These are phyloP conservation scores for Pseudopithomyces maydicus DNA, from an alignment of 2,329 filamentous ascomycete species.

Conservation along the genomic window DNA sequence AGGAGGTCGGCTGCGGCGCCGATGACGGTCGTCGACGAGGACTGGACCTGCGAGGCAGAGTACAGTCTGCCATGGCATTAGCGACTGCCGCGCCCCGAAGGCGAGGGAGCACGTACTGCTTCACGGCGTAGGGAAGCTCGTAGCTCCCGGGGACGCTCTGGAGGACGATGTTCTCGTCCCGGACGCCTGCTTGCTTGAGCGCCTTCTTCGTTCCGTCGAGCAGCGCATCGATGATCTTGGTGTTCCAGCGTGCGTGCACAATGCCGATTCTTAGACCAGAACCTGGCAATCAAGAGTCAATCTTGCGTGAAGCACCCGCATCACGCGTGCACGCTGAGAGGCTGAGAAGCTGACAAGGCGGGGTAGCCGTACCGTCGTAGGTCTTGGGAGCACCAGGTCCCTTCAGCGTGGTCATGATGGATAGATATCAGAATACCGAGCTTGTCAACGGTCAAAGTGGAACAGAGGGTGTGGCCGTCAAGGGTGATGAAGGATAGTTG, in stretches of 20 bases:
- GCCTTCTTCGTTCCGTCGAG: slow-evolving; percentile 79
- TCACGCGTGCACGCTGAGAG: not conserved
- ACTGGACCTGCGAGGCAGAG: slow-evolving; percentile 84
- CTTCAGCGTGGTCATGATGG: slow-evolving; percentile 61
- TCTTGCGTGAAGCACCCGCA: not conserved
- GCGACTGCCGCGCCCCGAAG: not conserved
- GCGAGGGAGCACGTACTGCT: slow-evolving; percentile 64
- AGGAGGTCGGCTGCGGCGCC: slow-evolving; percentile 68
- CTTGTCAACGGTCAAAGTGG: not conserved
- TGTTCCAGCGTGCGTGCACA: slow-evolving; percentile 95
- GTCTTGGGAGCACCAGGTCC: slow-evolving; percentile 64
- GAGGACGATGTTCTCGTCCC: slow-evolving; percentile 83
- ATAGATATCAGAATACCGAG: not conserved
- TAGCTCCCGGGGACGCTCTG: slow-evolving; percentile 93
- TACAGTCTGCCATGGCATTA: slow-evolving; percentile 64
- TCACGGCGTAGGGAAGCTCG: slow-evolving; percentile 89
- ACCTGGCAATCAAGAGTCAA: slow-evolving; percentile 35
- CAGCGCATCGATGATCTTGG: slow-evolving; percentile 82
- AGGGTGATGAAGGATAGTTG: not conserved
- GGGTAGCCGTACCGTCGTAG: slow-evolving; percentile 58
- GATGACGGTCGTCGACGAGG: slow-evolving; percentile 61
- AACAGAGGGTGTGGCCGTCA: slow-evolving; percentile 7
- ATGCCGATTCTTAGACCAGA: slow-evolving; percentile 84
- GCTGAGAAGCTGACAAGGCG: not conserved
- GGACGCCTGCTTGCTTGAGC: slow-evolving; percentile 78